Conservation (phyloP, 208 protist species). For the Zelonia costaricensis region DNA sequence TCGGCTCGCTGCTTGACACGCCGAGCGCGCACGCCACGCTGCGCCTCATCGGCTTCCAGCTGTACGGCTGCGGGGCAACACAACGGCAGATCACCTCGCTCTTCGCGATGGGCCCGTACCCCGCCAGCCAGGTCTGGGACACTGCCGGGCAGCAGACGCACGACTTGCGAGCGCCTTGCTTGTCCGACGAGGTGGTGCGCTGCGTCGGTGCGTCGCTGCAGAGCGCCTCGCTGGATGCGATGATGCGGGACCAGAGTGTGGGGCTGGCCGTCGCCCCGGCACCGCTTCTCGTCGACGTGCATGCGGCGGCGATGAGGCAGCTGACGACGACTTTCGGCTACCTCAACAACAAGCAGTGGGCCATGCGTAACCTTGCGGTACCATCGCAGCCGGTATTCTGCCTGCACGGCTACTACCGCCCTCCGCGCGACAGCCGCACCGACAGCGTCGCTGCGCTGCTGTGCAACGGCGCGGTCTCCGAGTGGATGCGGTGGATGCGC, state of each 20-base stretch:
- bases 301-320: constrained; percentile 34
- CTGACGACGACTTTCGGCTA: constrained; percentile 27
- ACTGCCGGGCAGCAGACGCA: constrained; percentile 20
- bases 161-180: constrained; percentile 28
- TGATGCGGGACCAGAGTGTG: constrained; percentile 23
- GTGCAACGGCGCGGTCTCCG: constrained; percentile 44
- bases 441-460: constrained; percentile 41
- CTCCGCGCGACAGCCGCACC: constrained; percentile 26
- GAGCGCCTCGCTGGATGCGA: constrained; percentile 6
- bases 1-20: constrained; percentile 34
- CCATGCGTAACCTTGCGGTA: constrained; percentile 30
- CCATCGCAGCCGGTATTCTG: constrained; percentile 11
- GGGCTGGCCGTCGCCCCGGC: constrained; percentile 22
- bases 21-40: constrained; percentile 21
- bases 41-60: constrained; percentile 46
- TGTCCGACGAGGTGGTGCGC: constrained; percentile 37
- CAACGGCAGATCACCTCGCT: constrained; percentile 37
- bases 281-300: constrained; percentile 29
- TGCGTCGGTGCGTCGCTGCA: constrained; percentile 29
- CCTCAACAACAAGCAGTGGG: constrained; percentile 52
- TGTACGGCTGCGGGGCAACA: constrained; percentile 43
- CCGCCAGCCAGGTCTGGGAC: constrained; percentile 26
- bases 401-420: constrained; percentile 38
- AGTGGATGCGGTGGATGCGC: constrained; percentile 63
- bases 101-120: constrained; percentile 37